phyloP scores from a whole-genome alignment of 163 green algal genomes.

The Botryococcus braunii region DNA sequence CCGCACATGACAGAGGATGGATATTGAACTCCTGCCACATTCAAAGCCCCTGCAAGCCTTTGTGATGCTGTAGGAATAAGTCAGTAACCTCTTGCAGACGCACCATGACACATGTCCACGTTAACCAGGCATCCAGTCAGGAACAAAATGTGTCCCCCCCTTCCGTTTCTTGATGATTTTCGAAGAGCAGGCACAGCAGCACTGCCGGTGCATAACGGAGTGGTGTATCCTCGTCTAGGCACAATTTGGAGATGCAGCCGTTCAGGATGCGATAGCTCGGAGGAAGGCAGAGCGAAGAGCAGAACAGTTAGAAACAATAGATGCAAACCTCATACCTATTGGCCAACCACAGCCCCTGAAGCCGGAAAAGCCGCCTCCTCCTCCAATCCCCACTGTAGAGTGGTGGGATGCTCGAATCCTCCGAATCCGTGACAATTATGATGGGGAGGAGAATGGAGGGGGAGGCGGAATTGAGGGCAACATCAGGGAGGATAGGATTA shows the following conservation, averaged over 20 bases:
- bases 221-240: not conserved
- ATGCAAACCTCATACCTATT: conserved; percentile 5
- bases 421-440: conserved; percentile 9
- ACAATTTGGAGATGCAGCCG: not conserved
- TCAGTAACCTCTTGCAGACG: too few species aligned
- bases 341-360: not conserved
- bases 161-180: too few species aligned
- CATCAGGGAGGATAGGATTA: conserved; percentile 60
- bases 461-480: conserved; percentile 1
- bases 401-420: conserved; percentile 72
- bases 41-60: too few species aligned
- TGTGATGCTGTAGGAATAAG: too few species aligned
- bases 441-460: not conserved
- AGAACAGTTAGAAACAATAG: conserved; percentile 4
- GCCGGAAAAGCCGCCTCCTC: not conserved
- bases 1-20: too few species aligned
- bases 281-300: conserved; percentile 14
- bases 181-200: too few species aligned
- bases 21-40: too few species aligned
- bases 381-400: conserved; percentile 48
- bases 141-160: too few species aligned
- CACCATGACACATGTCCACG: too few species aligned
- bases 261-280: conserved; percentile 7
- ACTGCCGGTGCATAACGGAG: not conserved
- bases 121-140: too few species aligned